These are phyloP conservation scores for Populus ilicifolia DNA, from an alignment of 345 rosid genomes.

Conservation along the genomic window DNA sequence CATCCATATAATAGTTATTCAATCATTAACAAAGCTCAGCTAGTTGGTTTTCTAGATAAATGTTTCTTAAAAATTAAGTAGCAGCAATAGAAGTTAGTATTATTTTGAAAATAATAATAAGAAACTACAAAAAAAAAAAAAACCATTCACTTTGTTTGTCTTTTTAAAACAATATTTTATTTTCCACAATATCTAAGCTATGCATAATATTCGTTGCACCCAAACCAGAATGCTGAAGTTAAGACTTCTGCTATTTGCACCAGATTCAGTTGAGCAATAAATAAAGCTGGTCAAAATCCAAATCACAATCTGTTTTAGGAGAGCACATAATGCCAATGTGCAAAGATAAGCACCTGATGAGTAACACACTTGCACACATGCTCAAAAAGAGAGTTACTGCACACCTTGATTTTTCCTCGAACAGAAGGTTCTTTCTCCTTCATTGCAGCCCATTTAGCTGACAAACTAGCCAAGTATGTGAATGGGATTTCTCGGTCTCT, in stretches of 20 bases:
- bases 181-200: too few species aligned
- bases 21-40: too few species aligned
- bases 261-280: neutral
- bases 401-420: constrained; percentile 77
- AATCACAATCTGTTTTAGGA: neutral
- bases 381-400: neutral
- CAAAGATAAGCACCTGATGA: neutral
- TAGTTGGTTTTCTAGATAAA: too few species aligned
- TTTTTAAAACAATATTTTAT: too few species aligned
- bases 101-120: too few species aligned
- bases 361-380: neutral
- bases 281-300: neutral
- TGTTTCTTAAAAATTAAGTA: too few species aligned
- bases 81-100: too few species aligned
- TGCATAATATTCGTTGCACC: too few species aligned
- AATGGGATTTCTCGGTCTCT: constrained; percentile 66
- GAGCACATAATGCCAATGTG: neutral
- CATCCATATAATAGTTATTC: too few species aligned
- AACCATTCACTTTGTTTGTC: too few species aligned
- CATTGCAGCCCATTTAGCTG: constrained; percentile 67
- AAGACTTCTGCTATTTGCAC: neutral
- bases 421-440: constrained; percentile 47
- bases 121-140: too few species aligned
- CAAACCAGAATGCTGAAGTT: too few species aligned
- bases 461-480: constrained; percentile 79